Evolutionary conservation across 768 basidiomycete species (phyloP).

Genomic region (Asterophora lycoperdoides): DNA sequence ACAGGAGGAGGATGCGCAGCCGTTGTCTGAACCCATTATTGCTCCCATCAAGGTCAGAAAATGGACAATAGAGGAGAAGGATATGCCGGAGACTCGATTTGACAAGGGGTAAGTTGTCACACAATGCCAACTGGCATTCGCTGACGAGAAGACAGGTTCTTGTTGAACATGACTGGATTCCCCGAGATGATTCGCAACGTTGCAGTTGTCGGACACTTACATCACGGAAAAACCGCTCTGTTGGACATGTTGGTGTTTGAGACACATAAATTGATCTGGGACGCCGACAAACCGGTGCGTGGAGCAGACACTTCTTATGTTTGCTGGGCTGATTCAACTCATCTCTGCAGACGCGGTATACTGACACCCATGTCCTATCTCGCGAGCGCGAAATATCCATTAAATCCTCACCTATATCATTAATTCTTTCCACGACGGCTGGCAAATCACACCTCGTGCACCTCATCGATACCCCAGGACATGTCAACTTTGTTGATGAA

Average conservation of each 20-base stretch:
- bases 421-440: constrained; percentile 75
- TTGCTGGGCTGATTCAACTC: constrained; percentile 9
- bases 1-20: constrained; percentile 97
- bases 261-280: constrained; percentile 93
- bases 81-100: constrained; percentile 94
- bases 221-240: constrained; percentile 96
- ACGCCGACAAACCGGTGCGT: constrained; percentile 83
- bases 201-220: constrained; percentile 92
- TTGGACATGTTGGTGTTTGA: constrained; percentile 98
- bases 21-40: constrained; percentile 90
- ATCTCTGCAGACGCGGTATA: constrained; percentile 74
- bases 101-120: constrained; percentile 77
- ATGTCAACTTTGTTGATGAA: constrained; percentile 99
- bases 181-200: constrained; percentile 97
- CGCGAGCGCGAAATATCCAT: constrained; percentile 89
- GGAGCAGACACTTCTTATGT: neutral
- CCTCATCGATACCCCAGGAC: constrained; percentile 95
- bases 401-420: constrained; percentile 95
- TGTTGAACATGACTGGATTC: constrained; percentile 86
- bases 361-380: constrained; percentile 90
- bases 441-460: constrained; percentile 95
- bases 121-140: constrained; percentile 5
- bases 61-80: constrained; percentile 94
- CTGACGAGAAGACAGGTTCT: constrained; percentile 53
- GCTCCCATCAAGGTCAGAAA: constrained; percentile 92